phyloP scores from a whole-genome alignment of 1,284 basidiomycete species.

The Sanghuangporus weigelae region DNA sequence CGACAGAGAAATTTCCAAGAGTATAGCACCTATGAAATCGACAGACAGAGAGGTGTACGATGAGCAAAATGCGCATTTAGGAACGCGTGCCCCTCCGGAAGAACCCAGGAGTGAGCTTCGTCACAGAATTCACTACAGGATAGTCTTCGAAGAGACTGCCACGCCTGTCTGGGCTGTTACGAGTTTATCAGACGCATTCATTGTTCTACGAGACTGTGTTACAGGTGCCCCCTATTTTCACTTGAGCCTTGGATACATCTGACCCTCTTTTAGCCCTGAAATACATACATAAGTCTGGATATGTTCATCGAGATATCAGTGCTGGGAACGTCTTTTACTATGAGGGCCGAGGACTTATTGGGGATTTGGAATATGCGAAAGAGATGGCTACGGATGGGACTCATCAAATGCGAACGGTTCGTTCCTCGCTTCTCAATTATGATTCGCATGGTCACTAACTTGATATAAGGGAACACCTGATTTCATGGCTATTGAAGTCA shows the following conservation, averaged over 20 bases:
- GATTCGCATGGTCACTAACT: background rate
- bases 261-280: background rate
- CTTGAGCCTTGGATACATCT: background rate
- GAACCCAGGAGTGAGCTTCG: background rate
- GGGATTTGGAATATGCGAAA: background rate
- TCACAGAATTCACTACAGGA: conserved; percentile 4
- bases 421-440: background rate
- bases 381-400: background rate
- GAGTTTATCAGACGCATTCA: background rate
- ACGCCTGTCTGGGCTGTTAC: background rate
- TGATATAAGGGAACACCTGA: background rate
- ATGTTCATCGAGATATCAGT: background rate
- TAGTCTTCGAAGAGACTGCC: background rate
- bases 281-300: background rate
- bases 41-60: background rate
- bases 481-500: background rate
- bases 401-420: background rate
- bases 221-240: background rate
- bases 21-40: background rate
- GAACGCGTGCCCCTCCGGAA: background rate
- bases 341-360: background rate
- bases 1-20: background rate
- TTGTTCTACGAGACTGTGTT: background rate
- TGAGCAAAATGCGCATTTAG: background rate
- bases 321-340: background rate